Evolutionary conservation across 805 yeast genomes (phyloP), one percentile per base, ranked within the genome.

Genomic region (Saturnispora silvae): DNA sequence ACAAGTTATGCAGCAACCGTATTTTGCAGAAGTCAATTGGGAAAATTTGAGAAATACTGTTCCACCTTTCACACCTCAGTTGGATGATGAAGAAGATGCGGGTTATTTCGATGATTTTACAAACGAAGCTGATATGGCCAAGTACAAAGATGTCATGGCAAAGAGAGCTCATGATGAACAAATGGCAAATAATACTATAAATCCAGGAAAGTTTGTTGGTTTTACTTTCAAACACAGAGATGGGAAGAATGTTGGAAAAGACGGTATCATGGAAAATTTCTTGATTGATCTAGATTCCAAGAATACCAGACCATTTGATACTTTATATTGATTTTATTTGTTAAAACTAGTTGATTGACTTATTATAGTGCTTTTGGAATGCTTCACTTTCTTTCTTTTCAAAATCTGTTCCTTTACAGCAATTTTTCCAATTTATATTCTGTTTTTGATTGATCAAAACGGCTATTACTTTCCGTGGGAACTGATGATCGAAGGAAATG

Each of bases 21-120:
- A 92, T 60, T 92, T 89, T 50, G 63, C 74, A 20, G 97, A 89
- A 50, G 75, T 85, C 20, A 79, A 83, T 52, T 89, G 94, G 79
- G 73, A 68, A 5, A 61, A 61, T 9, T 59, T 92, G 47, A 70
- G 96, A 52, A 62, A 59, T 23, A 69, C 76, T 43, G 69, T 78
- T 17, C 96, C 99, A 4, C 99, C 99, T 25, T 92, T 92, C 58
- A 82, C 92, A 15, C 99, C 99, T 3, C 96, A 94, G 51, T 68
- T 92, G 45, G 97, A 92, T 54, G 83, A 86, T 43, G 99, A 92
- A 52, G 92, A 86, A 45, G 99, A 92, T 61, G 97, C 97, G 0
- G 99, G 99, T 1, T 92, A 92, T 61, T 92, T 92, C 56, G 99
- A 92, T 61, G 98, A 92, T 59, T 92, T 92, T 57, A 84, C 84